Base-by-base conservation (phyloP, 2,329 filamentous ascomycete genomes). In the Penicillium paneum region DNA sequence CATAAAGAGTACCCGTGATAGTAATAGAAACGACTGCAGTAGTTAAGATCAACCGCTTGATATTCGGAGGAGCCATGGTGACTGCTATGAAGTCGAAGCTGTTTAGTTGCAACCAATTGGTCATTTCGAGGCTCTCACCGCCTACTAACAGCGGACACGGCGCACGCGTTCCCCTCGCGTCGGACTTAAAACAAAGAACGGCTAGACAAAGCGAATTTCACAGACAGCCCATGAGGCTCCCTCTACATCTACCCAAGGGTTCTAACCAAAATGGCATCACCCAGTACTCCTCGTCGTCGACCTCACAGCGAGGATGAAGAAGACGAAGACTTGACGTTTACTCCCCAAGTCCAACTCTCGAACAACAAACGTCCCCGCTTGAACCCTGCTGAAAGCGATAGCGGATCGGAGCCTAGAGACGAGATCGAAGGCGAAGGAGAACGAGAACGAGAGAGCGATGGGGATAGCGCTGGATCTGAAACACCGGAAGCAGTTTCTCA, bases 1-100 rank as follows among this genome's bases (percentile, higher is more conserved):
- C 84, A 62, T 84, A 86, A 57, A 81, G 76, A 5, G 82, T 77
- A 48, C 84, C 83, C 1, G 78, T 78, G 7, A 80, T 79, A 1
- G 83, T 84, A 43, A 84, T 78, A 15, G 80, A 77, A 10, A 81
- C 77, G 17, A 86, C 77, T 3, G 79, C 76, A 34, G 75, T 78
- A 1, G 84, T 83, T 61, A 84, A 67, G 17, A 84, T 73, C 54
- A 81, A 73, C 15, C 80, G 76, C 28, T 80, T 76, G 8, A 81
- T 59, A 51, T 72, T 75, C 28, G 68, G 67, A 29, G 67, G 66
- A 24, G 64, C 56, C 66, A 71, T 68, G 40, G 52, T 61, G 54
- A 50, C n/a, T 50, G 52, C 19, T 54, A 43, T 50, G 36, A 50
- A 12, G 28, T 29, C 21, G 42, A 39, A 40, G 52, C 48, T 35